A percentile compares a stretch with the other conserved stretches of the same genome.
Evolutionary conservation across 192 early-diverging fungal species (phyloP).

Genomic region (Rhizophagus clarus): DNA sequence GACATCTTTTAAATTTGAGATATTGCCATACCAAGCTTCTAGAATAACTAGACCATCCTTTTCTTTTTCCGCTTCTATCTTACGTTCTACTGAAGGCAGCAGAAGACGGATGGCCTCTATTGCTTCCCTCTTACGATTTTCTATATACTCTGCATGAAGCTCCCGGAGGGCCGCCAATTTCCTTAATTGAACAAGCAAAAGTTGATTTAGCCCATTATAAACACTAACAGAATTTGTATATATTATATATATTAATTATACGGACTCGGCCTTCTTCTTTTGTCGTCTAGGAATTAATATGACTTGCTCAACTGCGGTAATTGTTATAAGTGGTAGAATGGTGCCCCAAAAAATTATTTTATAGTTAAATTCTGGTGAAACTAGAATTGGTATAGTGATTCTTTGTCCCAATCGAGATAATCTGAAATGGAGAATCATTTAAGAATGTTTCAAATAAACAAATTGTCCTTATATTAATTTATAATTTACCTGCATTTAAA

Average conservation of each 20-base stretch:
- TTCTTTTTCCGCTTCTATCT: constrained; percentile 65
- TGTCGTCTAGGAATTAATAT: constrained; percentile 65
- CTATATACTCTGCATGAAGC: constrained; percentile 64
- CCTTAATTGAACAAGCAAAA: constrained; percentile 34
- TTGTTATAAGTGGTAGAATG: constrained; percentile 55
- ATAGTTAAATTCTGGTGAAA: constrained; percentile 61
- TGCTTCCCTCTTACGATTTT: constrained; percentile 73
- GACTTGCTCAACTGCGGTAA: constrained; percentile 56
- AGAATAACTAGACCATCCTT: constrained; percentile 83
- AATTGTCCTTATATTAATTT: background rate
- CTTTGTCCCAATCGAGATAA: constrained; percentile 70
- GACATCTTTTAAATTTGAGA: constrained; percentile 40
- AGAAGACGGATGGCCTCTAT: constrained; percentile 76
- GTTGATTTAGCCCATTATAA: background rate
- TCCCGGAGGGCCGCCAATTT: constrained; percentile 61
- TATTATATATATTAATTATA: constrained; percentile 3
- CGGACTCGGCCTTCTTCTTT: constrained; percentile 48
- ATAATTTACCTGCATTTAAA: constrained; percentile 53
- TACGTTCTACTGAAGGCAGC: constrained; percentile 64
- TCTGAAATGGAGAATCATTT: constrained; percentile 33
- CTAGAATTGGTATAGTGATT: constrained; percentile 63
- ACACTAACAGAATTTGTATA: constrained; percentile 1
- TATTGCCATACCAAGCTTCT: constrained; percentile 85
- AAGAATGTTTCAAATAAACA: background rate
- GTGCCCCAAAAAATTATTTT: constrained; percentile 55